Base-by-base conservation (phyloP, 2,329 filamentous ascomycete genomes). In the Penicillium olsonii region DNA sequence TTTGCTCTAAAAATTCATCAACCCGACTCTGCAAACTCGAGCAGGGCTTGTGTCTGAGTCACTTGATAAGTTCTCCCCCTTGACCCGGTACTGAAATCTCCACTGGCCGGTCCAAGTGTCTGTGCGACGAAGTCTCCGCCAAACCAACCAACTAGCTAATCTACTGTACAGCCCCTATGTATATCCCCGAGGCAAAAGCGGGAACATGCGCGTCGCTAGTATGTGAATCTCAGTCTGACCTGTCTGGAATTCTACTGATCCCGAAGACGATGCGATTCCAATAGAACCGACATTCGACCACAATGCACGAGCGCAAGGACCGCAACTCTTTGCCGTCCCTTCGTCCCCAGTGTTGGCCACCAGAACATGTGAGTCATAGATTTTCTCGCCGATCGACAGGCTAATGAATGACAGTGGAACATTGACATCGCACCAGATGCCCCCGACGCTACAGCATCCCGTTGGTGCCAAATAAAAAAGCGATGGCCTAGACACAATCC, bases 301-400 rank as follows among this genome's bases (percentile, higher is more conserved):
- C n/a, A n/a, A n/a, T n/a, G n/a, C 27, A 31, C 38, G 24, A 41
- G 39, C 15, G 39, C 17, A 41, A 41, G 26, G 12, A 14, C 26
- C 39, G n/a, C n/a, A 31, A 6, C 39, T 31, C 26, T 41, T 41
- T 41, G 26, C 39, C 39, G 26, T 41, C 38, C 20, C 39, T 31
- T 41, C 2, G 39, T 20, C 26, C 5, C n/a, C 18, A 29, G 24
- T 20, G 5, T 20, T 41, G 24, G 10, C 17, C 15, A 41, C 39
- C 12, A n/a, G 14, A 33, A 22, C 12, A 20, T 33, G 18, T 34
- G 18, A 33, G 39, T 42, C 26, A 22, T 20, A 5, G 9, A 41
- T 20, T 33, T 12, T 33, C 2, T 33, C 17, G 5, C 27, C 17
- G 7, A 33, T 20, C 18, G 4, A 19, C 11, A 42, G 31, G 39